Evolutionary conservation across 352 stramenopile species (phyloP).

Genomic region (Nothophytophthora sp.): DNA sequence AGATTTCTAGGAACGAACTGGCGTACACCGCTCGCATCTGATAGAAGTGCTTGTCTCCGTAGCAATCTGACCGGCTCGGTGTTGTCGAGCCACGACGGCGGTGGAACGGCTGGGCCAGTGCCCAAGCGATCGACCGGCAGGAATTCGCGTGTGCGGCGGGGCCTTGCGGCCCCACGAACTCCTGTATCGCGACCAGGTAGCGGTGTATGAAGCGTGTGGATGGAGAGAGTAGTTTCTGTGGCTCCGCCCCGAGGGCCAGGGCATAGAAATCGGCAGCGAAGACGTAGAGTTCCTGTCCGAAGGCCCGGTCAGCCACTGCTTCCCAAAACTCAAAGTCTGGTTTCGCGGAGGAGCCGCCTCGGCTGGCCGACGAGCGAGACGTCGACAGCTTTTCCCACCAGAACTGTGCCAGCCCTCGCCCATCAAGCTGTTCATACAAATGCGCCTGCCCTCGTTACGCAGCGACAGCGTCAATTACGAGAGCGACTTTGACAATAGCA

Average conservation of each 20-base stretch:
- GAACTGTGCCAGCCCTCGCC: slow-evolving; percentile 13
- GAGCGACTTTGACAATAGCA: background rate
- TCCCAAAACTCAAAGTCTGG: slow-evolving; percentile 1
- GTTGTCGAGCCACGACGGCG: background rate
- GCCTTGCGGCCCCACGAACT: slow-evolving; percentile 20
- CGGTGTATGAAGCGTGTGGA: slow-evolving; percentile 23
- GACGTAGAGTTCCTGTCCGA: slow-evolving; percentile 30
- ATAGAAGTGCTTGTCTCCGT: slow-evolving; percentile 31
- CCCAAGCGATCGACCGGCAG: slow-evolving; percentile 29
- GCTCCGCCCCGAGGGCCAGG: slow-evolving; percentile 1
- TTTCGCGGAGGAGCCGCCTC: background rate
- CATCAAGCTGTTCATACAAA: slow-evolving; percentile 35
- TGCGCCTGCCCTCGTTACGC: slow-evolving; percentile 15
- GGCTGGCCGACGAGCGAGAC: background rate
- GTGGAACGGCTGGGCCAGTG: slow-evolving; percentile 21
- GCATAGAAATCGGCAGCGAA: slow-evolving; percentile 41
- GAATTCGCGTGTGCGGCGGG: slow-evolving; percentile 10
- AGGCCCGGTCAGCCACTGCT: slow-evolving; percentile 28
- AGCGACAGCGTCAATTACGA: background rate
- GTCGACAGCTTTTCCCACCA: slow-evolving; percentile 41
- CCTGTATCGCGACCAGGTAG: slow-evolving; percentile 25
- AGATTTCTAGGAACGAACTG: slow-evolving; percentile 33
- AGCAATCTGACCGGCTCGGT: too few relatives aligned
- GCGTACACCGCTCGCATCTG: slow-evolving; percentile 31
- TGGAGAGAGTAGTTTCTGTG: background rate